Evolutionary conservation across 148 eudicot genomes (phyloP).

Genomic region (Amaranthus hypochondriacus): DNA sequence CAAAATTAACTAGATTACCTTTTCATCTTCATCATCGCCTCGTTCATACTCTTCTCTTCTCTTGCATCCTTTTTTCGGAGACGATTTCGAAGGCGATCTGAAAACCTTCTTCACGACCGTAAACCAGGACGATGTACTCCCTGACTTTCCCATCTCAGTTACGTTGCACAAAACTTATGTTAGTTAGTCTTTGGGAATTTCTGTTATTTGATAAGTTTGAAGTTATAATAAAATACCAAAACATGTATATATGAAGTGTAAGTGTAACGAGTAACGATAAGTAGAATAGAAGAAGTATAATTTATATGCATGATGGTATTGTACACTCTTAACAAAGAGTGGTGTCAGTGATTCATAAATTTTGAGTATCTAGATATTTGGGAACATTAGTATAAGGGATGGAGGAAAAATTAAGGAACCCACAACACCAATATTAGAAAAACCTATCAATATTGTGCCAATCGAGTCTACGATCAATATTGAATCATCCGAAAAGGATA

Average conservation of each 20-base stretch:
- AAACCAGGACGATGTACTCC: constrained; percentile 61
- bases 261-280: not conserved
- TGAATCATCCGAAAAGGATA: no score
- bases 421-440: not conserved
- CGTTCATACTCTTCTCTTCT: constrained; percentile 36
- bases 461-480: not conserved
- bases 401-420: constrained; percentile 14
- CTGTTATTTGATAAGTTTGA: not conserved
- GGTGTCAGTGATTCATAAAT: constrained; percentile 12
- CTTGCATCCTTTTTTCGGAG: constrained; percentile 38
- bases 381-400: constrained; percentile 1
- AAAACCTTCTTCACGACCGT: constrained; percentile 70
- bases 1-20: constrained; percentile 6
- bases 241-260: not conserved
- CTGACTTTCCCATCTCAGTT: constrained; percentile 49
- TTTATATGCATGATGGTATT: constrained; percentile 9
- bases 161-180: not conserved
- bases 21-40: constrained; percentile 48
- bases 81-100: constrained; percentile 55
- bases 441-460: no score
- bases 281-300: not conserved
- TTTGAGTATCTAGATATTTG: constrained; percentile 14
- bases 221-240: not conserved
- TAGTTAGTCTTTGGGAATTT: not conserved
- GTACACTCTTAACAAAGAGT: constrained; percentile 6